Percentiles rank a stretch among this genome's conserved stretches.
phyloP scores from a whole-genome alignment of 139 green algal genomes.

The Haematococcus lacustris region DNA sequence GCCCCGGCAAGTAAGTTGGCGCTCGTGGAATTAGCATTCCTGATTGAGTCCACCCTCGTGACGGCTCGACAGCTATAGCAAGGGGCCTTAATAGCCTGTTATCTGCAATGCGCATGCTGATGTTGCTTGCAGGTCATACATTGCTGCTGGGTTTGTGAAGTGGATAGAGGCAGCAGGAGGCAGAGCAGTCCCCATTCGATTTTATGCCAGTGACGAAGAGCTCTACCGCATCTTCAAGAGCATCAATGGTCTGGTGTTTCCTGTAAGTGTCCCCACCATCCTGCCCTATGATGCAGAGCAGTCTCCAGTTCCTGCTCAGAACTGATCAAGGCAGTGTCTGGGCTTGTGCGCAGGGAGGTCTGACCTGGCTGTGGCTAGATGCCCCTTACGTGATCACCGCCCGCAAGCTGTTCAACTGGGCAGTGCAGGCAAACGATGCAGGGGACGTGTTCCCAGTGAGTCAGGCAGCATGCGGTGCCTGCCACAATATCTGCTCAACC shows the following conservation, averaged over 20 bases:
- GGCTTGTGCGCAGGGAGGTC: slow-evolving; percentile 42
- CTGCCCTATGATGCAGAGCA: neutral
- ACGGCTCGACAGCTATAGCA: too few relatives aligned
- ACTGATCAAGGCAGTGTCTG: neutral
- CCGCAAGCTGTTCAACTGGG: slow-evolving; percentile 76
- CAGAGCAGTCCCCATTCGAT: slow-evolving; percentile 14
- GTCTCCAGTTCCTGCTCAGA: neutral
- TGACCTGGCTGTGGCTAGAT: slow-evolving; percentile 78
- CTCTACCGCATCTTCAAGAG: slow-evolving; percentile 67
- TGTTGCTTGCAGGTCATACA: slow-evolving; percentile 9
- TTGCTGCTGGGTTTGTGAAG: slow-evolving; percentile 25
- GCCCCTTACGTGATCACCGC: slow-evolving; percentile 72
- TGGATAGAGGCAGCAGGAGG: slow-evolving; percentile 18
- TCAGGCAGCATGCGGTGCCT: neutral
- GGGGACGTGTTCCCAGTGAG: slow-evolving; percentile 65
- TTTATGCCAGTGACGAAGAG: slow-evolving; percentile 37
- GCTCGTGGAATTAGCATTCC: neutral
- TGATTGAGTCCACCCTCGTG: neutral
- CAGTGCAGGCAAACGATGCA: slow-evolving; percentile 57
- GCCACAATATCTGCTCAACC: too few relatives aligned
- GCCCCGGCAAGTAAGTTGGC: slow-evolving; percentile 1
- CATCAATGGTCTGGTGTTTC: slow-evolving; percentile 73
- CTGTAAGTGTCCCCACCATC: slow-evolving; percentile 25
- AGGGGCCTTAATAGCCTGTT: neutral
- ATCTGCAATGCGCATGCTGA: neutral